A percentile compares a stretch with the other conserved stretches of the same genome.
Conservation (phyloP, 306 rosid species). For the Luffa acutangula region DNA sequence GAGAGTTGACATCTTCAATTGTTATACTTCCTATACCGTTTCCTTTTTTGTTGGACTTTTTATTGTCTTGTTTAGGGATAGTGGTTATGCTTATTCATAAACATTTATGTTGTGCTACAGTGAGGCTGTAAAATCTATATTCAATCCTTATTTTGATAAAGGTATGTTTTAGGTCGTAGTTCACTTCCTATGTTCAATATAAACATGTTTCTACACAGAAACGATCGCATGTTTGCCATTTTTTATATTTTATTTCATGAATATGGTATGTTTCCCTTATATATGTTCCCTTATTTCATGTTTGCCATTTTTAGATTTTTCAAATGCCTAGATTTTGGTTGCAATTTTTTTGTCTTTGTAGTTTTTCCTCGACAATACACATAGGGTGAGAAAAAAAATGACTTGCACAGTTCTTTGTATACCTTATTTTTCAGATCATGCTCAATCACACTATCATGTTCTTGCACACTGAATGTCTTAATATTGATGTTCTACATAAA, state of each 20-base stretch:
- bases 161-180: slow-evolving; percentile 34
- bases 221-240: not conserved
- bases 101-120: slow-evolving; percentile 37
- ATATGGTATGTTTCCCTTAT: not conserved
- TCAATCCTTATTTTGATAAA: slow-evolving; percentile 66
- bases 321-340: not conserved
- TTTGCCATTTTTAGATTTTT: slow-evolving; percentile 1
- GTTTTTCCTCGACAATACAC: not conserved
- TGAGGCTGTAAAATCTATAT: slow-evolving; percentile 47
- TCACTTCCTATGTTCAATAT: not conserved
- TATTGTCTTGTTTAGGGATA: not conserved
- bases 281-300: slow-evolving; percentile 4
- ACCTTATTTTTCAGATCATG: not conserved
- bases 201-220: not conserved
- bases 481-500: not conserved
- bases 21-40: not conserved
- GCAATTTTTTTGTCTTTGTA: not conserved
- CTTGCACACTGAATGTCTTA: not conserved
- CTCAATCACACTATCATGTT: not conserved
- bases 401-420: not conserved
- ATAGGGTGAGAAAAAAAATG: not conserved
- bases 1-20: not conserved
- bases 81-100: not conserved
- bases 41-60: not conserved
- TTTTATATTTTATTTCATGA: too few relatives aligned